Conservation (phyloP, 1,139 yeast species). For the Pneumocystis canis region DNA sequence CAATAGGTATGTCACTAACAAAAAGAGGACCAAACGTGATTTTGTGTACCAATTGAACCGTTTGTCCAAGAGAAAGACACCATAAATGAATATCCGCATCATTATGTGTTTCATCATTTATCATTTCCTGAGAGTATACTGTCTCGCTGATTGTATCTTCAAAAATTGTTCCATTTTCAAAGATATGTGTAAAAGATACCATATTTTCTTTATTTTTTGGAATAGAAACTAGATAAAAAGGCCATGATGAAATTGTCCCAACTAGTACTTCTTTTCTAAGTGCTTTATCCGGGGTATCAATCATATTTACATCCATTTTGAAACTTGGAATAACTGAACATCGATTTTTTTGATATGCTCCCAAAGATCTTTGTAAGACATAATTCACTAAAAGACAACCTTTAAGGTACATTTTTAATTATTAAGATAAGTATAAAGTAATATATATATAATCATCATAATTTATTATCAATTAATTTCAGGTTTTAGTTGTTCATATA, state of each 20-base stretch:
- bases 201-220: background rate
- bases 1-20: background rate
- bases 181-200: background rate
- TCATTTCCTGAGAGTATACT: background rate
- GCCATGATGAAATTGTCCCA: background rate
- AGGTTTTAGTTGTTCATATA: no score
- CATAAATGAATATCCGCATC: background rate
- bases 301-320: background rate
- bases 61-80: background rate
- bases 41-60: background rate
- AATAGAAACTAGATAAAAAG: background rate
- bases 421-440: no score
- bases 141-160: background rate
- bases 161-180: background rate
- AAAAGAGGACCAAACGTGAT: background rate
- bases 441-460: background rate
- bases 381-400: background rate
- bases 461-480: no score
- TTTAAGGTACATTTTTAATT: background rate
- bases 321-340: background rate
- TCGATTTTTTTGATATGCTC: background rate
- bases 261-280: background rate
- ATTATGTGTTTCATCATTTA: background rate
- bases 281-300: background rate
- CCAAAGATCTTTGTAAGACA: background rate